Evolutionary conservation across 768 basidiomycete species (phyloP).

Genomic region (Trametes coccinea): DNA sequence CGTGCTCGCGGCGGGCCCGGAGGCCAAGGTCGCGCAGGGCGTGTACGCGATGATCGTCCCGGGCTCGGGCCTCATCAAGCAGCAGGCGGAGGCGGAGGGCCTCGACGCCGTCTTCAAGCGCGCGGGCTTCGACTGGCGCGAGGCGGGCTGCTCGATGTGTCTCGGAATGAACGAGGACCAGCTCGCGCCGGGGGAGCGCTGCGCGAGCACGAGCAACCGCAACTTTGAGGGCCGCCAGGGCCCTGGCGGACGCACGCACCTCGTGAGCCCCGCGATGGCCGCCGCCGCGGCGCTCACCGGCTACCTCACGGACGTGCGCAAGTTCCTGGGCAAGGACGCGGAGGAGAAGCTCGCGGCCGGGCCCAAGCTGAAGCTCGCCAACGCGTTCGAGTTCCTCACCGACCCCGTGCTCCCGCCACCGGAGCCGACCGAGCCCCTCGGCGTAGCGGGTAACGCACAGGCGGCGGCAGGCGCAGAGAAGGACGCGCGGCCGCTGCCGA

Average conservation of each 20-base stretch:
- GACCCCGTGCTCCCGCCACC: slow-evolving; percentile 50
- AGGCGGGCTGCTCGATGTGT: slow-evolving; percentile 73
- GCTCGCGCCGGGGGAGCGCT: slow-evolving; percentile 55
- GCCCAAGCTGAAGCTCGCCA: slow-evolving; percentile 67
- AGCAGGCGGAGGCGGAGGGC: slow-evolving; percentile 66
- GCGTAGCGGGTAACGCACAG: slow-evolving; percentile 1
- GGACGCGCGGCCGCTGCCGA: slow-evolving; percentile 27
- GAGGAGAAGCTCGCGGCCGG: slow-evolving; percentile 31
- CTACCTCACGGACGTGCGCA: slow-evolving; percentile 58
- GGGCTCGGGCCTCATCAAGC: slow-evolving; percentile 65
- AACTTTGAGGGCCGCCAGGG: slow-evolving; percentile 69
- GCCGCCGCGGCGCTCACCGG: slow-evolving; percentile 64
- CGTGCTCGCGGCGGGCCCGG: slow-evolving; percentile 49
- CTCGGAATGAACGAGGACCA: slow-evolving; percentile 73
- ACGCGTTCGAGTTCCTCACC: slow-evolving; percentile 74
- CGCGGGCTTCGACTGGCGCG: slow-evolving; percentile 69
- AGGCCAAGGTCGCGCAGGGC: slow-evolving; percentile 50
- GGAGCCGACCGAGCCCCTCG: slow-evolving; percentile 30
- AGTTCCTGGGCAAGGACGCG: slow-evolving; percentile 41
- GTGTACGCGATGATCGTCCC: slow-evolving; percentile 68
- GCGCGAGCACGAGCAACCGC: slow-evolving; percentile 64
- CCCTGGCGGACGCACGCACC: slow-evolving; percentile 61
- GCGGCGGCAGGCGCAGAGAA: slow-evolving; percentile 25
- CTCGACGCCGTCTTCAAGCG: slow-evolving; percentile 62
- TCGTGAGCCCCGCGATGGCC: slow-evolving; percentile 69